Evolutionary conservation across 108 stramenopile species (phyloP).

Genomic region (Pseudonitzschia multiseries): DNA sequence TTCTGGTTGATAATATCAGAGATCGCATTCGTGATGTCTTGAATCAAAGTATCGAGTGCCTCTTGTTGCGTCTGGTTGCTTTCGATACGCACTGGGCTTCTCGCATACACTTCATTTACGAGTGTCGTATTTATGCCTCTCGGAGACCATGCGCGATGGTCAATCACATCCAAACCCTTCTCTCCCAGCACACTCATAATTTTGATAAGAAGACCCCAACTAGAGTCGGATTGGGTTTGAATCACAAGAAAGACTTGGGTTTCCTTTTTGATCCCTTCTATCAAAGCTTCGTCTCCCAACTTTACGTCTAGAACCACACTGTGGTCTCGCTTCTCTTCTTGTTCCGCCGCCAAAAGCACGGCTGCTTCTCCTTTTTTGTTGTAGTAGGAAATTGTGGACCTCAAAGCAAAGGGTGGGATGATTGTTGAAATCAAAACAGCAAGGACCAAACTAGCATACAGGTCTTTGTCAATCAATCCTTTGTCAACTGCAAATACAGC

Average conservation of each 20-base stretch:
- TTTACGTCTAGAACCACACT: background rate
- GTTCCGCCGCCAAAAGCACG: conserved; percentile 46
- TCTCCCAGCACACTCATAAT: conserved; percentile 53
- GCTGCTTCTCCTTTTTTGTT: conserved; percentile 60
- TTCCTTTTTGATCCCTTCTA: conserved; percentile 35
- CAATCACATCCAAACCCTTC: conserved; percentile 69
- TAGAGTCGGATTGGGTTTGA: conserved; percentile 65
- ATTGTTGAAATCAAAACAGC: conserved; percentile 77
- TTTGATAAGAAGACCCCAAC: conserved; percentile 67
- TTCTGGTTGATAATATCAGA: conserved; percentile 48
- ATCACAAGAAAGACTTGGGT: conserved; percentile 69
- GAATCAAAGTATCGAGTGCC: conserved; percentile 53
- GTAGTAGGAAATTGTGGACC: conserved; percentile 72
- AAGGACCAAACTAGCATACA: conserved; percentile 71
- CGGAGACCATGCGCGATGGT: conserved; percentile 77
- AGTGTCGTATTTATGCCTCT: conserved; percentile 69
- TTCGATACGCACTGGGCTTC: conserved; percentile 32
- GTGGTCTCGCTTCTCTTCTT: conserved; percentile 44
- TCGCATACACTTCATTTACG: conserved; percentile 73
- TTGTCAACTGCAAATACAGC: conserved; percentile 62
- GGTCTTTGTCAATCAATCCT: conserved; percentile 51
- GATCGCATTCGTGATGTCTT: conserved; percentile 42
- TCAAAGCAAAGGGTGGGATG: conserved; percentile 69
- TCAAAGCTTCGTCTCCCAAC: conserved; percentile 23
- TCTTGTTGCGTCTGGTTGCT: conserved; percentile 20